Conservation (phyloP, 1,139 yeast species). For the Pichia kudriavzevii region DNA sequence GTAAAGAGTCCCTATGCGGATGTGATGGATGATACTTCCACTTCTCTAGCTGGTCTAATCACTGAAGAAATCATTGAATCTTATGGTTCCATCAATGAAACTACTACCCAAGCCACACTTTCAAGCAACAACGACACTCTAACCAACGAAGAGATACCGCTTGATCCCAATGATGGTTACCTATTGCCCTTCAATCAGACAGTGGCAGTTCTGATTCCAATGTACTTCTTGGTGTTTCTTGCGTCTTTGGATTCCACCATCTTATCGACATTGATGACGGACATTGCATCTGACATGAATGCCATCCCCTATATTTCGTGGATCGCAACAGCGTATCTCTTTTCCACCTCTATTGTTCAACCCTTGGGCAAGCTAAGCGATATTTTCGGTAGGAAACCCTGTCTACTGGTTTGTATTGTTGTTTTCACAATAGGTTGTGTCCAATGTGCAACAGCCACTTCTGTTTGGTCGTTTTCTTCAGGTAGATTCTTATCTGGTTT, state of each 20-base stretch:
- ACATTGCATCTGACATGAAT: slow-evolving; percentile 54
- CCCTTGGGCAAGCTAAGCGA: slow-evolving; percentile 85
- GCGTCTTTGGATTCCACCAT: slow-evolving; percentile 60
- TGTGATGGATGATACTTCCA: slow-evolving; percentile 26
- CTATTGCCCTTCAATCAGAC: slow-evolving; percentile 24
- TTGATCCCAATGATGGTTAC: slow-evolving; percentile 18
- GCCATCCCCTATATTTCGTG: slow-evolving; percentile 47
- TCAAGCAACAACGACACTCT: background rate
- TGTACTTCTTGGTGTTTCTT: slow-evolving; percentile 33
- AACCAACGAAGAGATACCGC: background rate
- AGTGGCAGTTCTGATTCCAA: slow-evolving; percentile 22
- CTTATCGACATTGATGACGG: slow-evolving; percentile 56
- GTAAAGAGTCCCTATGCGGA: slow-evolving; percentile 10
- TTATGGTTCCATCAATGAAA: slow-evolving; percentile 8
- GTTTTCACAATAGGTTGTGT: slow-evolving; percentile 49
- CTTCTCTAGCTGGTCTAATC: slow-evolving; percentile 41
- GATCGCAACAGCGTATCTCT: slow-evolving; percentile 54
- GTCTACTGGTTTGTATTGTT: slow-evolving; percentile 41
- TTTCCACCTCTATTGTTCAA: slow-evolving; percentile 58
- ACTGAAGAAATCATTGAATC: slow-evolving; percentile 39
- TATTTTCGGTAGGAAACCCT: slow-evolving; percentile 67
- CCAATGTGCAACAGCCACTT: slow-evolving; percentile 41
- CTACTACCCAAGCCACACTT: too few species aligned
- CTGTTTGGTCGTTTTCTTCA: slow-evolving; percentile 39
- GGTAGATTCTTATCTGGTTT: slow-evolving; percentile 59